Percentiles rank a stretch among this genome's conserved stretches.
phyloP scores from a whole-genome alignment of 306 rosid genomes.

The Prunus salicina region DNA sequence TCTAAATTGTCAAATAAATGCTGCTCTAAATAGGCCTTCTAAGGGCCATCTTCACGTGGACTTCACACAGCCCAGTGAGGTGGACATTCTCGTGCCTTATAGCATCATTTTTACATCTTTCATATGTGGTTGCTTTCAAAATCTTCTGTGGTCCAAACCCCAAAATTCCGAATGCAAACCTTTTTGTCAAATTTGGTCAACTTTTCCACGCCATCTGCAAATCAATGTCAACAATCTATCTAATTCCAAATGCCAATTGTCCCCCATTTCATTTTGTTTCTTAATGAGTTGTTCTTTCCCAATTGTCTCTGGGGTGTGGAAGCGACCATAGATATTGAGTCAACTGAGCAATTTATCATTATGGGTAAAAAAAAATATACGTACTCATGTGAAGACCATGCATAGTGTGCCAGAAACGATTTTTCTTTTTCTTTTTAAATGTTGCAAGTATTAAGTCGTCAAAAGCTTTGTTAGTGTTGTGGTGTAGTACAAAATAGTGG shows the following conservation, averaged over 20 bases:
- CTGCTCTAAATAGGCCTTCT: background rate
- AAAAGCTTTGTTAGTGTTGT: no score
- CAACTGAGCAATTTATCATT: no score
- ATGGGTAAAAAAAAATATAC: no score
- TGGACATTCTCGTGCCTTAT: conserved; percentile 13
- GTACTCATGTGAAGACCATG: no score
- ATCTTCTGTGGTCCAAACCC: conserved; percentile 20
- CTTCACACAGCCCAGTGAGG: conserved; percentile 19
- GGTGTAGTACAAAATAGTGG: no score
- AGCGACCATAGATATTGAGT: no score
- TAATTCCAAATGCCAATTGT: background rate
- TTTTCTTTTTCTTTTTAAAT: no score
- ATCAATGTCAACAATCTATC: background rate
- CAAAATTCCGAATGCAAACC: background rate
- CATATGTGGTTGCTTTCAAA: background rate
- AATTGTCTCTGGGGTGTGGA: background rate
- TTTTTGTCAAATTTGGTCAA: background rate
- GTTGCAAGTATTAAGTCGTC: no score
- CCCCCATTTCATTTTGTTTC: background rate
- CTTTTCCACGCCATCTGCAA: background rate
- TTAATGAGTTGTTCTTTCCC: background rate
- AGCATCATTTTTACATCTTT: background rate
- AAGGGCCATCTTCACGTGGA: conserved; percentile 41
- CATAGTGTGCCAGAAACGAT: no score
- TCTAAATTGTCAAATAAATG: background rate